Conservation (phyloP, 441 rosid genomes). For the Erodium trifolium region DNA sequence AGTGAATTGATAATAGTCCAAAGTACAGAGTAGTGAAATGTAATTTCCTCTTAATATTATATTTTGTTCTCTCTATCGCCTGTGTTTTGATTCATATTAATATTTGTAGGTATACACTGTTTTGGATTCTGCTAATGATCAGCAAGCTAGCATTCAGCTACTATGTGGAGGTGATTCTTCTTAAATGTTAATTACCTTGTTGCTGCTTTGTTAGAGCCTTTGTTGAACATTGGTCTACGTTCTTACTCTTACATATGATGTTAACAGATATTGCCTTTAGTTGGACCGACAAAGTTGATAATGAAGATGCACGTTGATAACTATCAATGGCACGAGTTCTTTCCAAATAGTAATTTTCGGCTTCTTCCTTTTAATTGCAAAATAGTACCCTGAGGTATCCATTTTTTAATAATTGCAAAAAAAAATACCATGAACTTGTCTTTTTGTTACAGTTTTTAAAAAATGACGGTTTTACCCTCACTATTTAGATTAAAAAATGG, state of each 20-base stretch:
- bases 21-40: no score
- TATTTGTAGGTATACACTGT: slow-evolving; percentile 73
- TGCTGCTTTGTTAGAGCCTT: not conserved
- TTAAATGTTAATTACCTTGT: slow-evolving; percentile 13
- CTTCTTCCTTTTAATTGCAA: not conserved
- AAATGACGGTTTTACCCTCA: no score
- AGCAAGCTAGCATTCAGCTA: slow-evolving; percentile 98
- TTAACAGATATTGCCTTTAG: slow-evolving; percentile 69
- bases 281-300: slow-evolving; percentile 68
- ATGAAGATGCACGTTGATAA: slow-evolving; percentile 49
- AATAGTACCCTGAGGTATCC: no score
- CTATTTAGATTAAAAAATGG: no score
- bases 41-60: not conserved
- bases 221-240: not conserved
- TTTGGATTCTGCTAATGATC: slow-evolving; percentile 81
- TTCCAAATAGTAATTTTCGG: slow-evolving; percentile 54
- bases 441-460: no score
- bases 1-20: no score
- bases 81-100: slow-evolving; percentile 17
- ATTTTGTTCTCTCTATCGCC: slow-evolving; percentile 9
- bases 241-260: slow-evolving; percentile 16
- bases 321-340: slow-evolving; percentile 87
- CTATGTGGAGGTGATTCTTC: slow-evolving; percentile 71
- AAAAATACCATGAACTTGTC: no score
- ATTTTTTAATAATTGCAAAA: no score